Evolutionary conservation across 148 eudicot genomes (phyloP), one percentile per base, ranked within the genome.

Genomic region (Euryodendron excelsum): DNA sequence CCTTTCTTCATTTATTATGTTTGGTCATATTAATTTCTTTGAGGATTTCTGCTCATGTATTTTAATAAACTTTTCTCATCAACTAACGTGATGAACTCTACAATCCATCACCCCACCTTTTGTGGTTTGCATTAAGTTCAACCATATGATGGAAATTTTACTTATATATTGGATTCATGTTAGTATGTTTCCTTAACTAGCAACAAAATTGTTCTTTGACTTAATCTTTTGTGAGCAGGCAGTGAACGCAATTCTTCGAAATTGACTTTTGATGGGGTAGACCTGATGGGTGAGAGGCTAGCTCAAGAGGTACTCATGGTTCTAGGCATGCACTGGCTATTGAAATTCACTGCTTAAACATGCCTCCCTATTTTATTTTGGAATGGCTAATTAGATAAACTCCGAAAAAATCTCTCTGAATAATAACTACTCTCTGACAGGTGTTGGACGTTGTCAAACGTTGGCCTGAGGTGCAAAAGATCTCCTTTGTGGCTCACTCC

Each of bases 251-350:
- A 94, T 83, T 75, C 85, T 69, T 89, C 92, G 58, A 89, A 58
- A 80, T 82, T 94, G 93, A 94, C 98, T 59, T 92, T 94, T 77
- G 97, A 94, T 85, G 97, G 98, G 25, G 98, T 94, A 76, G 98
- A 92, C 73, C 74, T 79, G 82, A 94, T 94, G 97, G 98, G 98
- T 4, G 92, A 92, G 82, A 89, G 97, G 86, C 90, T 94, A 63
- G 97, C 97, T 72, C 84, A 86, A 80, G 98, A 94, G 98, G 98
- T 94, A 92, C 37, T 82, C 67, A 37, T 62, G 28, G 53, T 61
- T 61, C 44, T 45, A 20, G 41, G 39, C 33, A 0, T 65, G 52
- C 3, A n/a, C 41, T 70, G 30, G 36, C 48, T 48, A 44, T 14
- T 67, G 14, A 50, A 50, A 34, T 39, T 67, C 39, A 39, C 37